phyloP scores from a whole-genome alignment of 2,329 filamentous ascomycete genomes.

The Colletotrichum plurivorum region DNA sequence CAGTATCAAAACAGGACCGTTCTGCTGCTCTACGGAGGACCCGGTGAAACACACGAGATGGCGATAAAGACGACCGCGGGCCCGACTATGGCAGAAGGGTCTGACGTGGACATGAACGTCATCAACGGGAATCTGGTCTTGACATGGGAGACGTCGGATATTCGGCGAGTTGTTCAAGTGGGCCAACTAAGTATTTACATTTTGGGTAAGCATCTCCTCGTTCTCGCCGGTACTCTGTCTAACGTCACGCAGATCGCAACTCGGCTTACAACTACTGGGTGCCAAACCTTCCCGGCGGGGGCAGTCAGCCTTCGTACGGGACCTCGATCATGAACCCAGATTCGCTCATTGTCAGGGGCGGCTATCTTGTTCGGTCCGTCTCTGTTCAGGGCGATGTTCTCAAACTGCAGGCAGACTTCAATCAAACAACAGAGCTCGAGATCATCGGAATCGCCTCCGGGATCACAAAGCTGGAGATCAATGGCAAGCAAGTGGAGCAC shows the following conservation, averaged over 20 bases:
- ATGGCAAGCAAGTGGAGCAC: constrained; percentile 54
- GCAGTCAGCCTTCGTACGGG: constrained; percentile 47
- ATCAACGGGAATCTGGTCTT: constrained; percentile 39
- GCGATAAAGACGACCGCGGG: constrained; percentile 58
- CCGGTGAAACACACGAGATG: constrained; percentile 74
- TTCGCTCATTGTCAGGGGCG: constrained; percentile 73
- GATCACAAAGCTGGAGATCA: constrained; percentile 61
- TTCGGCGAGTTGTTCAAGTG: constrained; percentile 66
- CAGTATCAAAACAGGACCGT: constrained; percentile 71
- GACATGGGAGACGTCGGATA: constrained; percentile 66
- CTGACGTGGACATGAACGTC: constrained; percentile 30
- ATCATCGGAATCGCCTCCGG: constrained; percentile 75
- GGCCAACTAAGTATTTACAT: constrained; percentile 69
- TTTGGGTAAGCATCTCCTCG: constrained; percentile 54
- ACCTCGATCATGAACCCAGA: constrained; percentile 52
- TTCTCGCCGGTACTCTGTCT: background rate
- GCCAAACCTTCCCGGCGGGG: constrained; percentile 62
- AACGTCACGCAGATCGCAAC: constrained; percentile 66
- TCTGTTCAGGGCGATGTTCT: constrained; percentile 69
- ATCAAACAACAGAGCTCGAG: constrained; percentile 76
- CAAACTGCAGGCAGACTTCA: constrained; percentile 78
- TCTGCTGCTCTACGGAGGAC: constrained; percentile 74
- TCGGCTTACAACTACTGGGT: constrained; percentile 80
- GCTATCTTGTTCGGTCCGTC: constrained; percentile 75
- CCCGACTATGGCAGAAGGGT: constrained; percentile 53